These are phyloP conservation scores for Candida gorgasii DNA, from an alignment of 805 yeast species.

Conservation along the genomic window DNA sequence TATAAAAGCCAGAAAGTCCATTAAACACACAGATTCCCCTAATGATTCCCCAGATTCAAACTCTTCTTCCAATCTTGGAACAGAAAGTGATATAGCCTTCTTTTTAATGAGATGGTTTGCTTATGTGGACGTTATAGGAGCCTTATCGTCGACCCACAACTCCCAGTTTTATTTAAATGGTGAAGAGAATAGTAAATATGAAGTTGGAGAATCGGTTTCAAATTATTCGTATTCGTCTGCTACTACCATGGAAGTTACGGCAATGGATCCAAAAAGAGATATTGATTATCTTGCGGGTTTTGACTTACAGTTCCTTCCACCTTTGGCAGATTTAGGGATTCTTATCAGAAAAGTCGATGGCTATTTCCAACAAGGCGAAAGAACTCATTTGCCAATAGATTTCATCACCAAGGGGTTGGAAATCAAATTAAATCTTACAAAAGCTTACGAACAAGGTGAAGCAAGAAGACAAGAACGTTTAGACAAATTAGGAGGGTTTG, in stretches of 20 bases:
- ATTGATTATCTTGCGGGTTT: slow-evolving; percentile 68
- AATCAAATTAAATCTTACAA: slow-evolving; percentile 24
- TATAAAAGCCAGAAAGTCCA: slow-evolving; percentile 45
- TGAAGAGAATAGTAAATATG: slow-evolving; percentile 17
- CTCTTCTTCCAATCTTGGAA: slow-evolving; percentile 12
- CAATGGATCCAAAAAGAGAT: slow-evolving; percentile 34
- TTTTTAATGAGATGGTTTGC: slow-evolving; percentile 71
- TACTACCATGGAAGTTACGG: slow-evolving; percentile 19
- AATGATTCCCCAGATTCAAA: slow-evolving; percentile 14
- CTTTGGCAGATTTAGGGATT: slow-evolving; percentile 49
- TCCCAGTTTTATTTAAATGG: slow-evolving; percentile 31
- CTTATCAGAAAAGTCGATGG: slow-evolving; percentile 31
- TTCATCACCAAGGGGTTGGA: slow-evolving; percentile 26
- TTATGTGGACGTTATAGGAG: slow-evolving; percentile 64
- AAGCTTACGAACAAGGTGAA: slow-evolving; percentile 28
- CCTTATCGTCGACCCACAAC: slow-evolving; percentile 53
- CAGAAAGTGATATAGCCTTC: slow-evolving; percentile 45
- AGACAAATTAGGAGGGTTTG: slow-evolving; percentile 19
- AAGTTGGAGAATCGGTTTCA: slow-evolving; percentile 24
- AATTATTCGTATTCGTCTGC: slow-evolving; percentile 10
- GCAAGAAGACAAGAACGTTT: slow-evolving; percentile 24
- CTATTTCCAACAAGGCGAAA: slow-evolving; percentile 13
- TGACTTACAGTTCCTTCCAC: slow-evolving; percentile 61
- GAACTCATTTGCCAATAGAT: slow-evolving; percentile 19
- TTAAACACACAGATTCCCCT: slow-evolving; percentile 4